Conservation (phyloP, 73 alveolate species). For the Strombidium stylifer region DNA sequence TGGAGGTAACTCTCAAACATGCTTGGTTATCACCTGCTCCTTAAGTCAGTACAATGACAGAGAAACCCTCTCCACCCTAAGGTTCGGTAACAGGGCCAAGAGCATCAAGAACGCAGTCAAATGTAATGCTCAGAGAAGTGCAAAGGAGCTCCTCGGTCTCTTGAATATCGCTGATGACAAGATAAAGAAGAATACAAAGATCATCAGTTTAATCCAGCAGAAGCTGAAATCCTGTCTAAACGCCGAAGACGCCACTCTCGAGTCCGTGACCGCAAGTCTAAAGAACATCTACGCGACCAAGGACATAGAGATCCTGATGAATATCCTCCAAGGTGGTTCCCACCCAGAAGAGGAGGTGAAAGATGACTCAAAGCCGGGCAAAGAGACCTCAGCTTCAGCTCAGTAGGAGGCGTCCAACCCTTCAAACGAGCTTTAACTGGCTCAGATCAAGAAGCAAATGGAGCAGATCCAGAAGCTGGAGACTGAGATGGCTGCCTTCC, state of each 20-base stretch:
- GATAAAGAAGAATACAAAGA: constrained; percentile 39
- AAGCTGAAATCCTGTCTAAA: background rate
- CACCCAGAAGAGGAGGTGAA: constrained; percentile 13
- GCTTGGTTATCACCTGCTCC: constrained; percentile 85
- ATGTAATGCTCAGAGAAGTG: constrained; percentile 70
- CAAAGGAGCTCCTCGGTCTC: constrained; percentile 64
- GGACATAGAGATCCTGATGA: constrained; percentile 37
- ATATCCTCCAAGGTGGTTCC: constrained; percentile 5
- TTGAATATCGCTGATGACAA: constrained; percentile 58
- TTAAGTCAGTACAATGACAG: constrained; percentile 78
- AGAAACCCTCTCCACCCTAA: constrained; percentile 91
- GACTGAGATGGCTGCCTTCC: constrained; percentile 33
- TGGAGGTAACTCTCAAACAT: constrained; percentile 95
- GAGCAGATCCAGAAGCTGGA: constrained; percentile 30
- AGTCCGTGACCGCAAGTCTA: constrained; percentile 14
- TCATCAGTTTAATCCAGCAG: constrained; percentile 19
- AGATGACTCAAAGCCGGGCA: constrained; percentile 3
- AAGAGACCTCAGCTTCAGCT: background rate
- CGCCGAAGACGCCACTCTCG: background rate
- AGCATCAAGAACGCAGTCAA: constrained; percentile 84
- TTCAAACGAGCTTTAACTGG: background rate
- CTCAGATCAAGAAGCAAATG: constrained; percentile 26
- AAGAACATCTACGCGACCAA: constrained; percentile 30
- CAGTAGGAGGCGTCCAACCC: background rate
- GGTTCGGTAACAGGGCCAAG: constrained; percentile 97